A percentile compares a stretch with the other conserved stretches of the same genome.
Conservation (phyloP, 345 rosid genomes). For the Zanthoxylum bungeanum region DNA sequence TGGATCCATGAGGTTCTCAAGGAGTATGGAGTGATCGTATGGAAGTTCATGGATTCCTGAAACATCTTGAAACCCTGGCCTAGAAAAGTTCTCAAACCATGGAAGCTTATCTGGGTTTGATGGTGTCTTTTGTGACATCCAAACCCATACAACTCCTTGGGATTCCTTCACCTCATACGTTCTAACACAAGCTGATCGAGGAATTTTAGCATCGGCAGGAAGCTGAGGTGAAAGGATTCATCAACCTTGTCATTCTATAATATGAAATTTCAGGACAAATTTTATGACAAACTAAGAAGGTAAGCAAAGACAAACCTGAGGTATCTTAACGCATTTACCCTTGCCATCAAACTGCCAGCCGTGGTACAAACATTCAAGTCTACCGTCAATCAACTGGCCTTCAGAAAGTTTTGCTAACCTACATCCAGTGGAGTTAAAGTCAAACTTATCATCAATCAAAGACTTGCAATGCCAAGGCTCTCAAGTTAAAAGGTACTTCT, state of each 20-base stretch:
- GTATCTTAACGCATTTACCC: slow-evolving; percentile 85
- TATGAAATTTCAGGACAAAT: neutral
- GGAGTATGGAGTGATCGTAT: slow-evolving; percentile 90
- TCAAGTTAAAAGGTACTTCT: neutral
- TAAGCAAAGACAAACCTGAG: slow-evolving; percentile 56
- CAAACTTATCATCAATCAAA: neutral
- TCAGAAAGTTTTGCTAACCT: slow-evolving; percentile 94
- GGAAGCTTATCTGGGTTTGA: slow-evolving; percentile 66
- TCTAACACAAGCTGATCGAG: slow-evolving; percentile 70
- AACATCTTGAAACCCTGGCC: slow-evolving; percentile 71
- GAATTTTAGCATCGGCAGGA: slow-evolving; percentile 76
- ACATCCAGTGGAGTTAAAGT: neutral
- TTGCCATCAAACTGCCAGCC: slow-evolving; percentile 97
- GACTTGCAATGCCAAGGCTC: neutral
- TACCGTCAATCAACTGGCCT: slow-evolving; percentile 85
- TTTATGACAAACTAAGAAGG: neutral
- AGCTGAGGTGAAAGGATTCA: slow-evolving; percentile 39
- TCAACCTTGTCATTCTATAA: neutral
- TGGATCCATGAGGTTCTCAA: slow-evolving; percentile 97
- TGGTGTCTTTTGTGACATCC: slow-evolving; percentile 79
- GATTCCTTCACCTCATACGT: slow-evolving; percentile 74
- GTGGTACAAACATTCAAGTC: slow-evolving; percentile 89
- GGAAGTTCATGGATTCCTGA: slow-evolving; percentile 89
- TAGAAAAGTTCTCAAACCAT: slow-evolving; percentile 81
- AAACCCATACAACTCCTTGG: slow-evolving; percentile 92